Conservation (phyloP, 108 stramenopile genomes). For the Craspedostauros australis region DNA sequence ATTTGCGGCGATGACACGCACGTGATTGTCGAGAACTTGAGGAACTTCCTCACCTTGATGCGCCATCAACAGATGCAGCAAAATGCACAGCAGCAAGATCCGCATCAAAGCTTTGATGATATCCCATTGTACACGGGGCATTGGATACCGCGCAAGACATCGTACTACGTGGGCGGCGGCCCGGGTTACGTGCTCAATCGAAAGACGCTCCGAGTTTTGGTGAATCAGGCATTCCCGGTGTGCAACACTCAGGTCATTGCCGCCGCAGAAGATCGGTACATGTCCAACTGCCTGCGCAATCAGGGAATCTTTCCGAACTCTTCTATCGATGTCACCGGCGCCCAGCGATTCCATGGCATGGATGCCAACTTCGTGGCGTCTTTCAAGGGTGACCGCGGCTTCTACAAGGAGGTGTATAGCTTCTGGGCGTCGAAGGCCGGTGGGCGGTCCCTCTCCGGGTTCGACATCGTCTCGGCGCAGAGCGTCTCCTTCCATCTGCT, state of each 20-base stretch:
- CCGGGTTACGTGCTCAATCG: conserved; percentile 50
- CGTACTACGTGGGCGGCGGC: conserved; percentile 47
- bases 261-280: conserved; percentile 22
- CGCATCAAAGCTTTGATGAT: background rate
- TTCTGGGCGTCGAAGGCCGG: conserved; percentile 11
- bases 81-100: background rate
- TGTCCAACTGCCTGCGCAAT: conserved; percentile 18
- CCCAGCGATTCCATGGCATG: conserved; percentile 20
- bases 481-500: conserved; percentile 11
- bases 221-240: conserved; percentile 21
- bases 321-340: conserved; percentile 14
- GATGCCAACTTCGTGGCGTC: conserved; percentile 14
- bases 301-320: conserved; percentile 13
- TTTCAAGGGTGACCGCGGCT: conserved; percentile 3
- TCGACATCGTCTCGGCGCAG: conserved; percentile 5
- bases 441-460: conserved; percentile 4
- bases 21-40: conserved; percentile 26
- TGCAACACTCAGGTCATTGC: background rate
- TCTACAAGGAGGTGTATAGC: background rate
- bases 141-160: conserved; percentile 14
- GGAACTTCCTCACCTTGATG: conserved; percentile 1
- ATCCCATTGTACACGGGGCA: conserved; percentile 41
- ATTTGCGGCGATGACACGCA: conserved; percentile 33
- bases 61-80: background rate
- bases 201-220: conserved; percentile 29